phyloP scores from a whole-genome alignment of 805 yeast genomes.

The Saccharomycopsis schoenii region DNA sequence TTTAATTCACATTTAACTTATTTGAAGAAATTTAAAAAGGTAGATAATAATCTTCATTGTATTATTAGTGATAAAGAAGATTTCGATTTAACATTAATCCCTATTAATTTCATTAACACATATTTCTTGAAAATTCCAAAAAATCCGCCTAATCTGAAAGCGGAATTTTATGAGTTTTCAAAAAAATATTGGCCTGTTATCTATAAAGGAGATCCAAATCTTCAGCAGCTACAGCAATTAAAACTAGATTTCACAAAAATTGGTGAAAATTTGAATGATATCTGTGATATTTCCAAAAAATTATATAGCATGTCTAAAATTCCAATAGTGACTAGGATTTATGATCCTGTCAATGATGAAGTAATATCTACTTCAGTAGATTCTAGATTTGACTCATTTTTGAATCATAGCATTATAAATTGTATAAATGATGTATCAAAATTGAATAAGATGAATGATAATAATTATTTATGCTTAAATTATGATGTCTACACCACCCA shows the following conservation, averaged over 20 bases:
- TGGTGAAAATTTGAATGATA: constrained; percentile 23
- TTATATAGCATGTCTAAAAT: constrained; percentile 12
- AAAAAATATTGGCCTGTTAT: constrained; percentile 70
- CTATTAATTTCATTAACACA: constrained; percentile 17
- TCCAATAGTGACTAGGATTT: constrained; percentile 55
- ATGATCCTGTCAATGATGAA: constrained; percentile 40
- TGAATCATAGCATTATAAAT: constrained; percentile 66
- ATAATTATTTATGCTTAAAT: constrained; percentile 59
- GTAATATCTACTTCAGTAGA: constrained; percentile 34
- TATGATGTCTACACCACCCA: constrained; percentile 79
- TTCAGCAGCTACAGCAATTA: constrained; percentile 54
- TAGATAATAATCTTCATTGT: constrained; percentile 29
- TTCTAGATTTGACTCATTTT: constrained; percentile 38
- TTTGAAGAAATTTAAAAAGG: constrained; percentile 46
- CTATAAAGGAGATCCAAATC: constrained; percentile 89
- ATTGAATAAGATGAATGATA: constrained; percentile 3
- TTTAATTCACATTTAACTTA: constrained; percentile 26
- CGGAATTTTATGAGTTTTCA: constrained; percentile 59
- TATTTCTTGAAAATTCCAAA: constrained; percentile 37
- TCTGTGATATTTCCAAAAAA: constrained; percentile 24
- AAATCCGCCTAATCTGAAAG: constrained; percentile 42
- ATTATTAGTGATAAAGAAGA: constrained; percentile 30
- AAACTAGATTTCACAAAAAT: constrained; percentile 39
- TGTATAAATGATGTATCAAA: constrained; percentile 34
- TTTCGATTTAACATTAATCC: constrained; percentile 24